phyloP scores from a whole-genome alignment of 2,329 filamentous ascomycete species.

The Samsoniella hepiali region DNA sequence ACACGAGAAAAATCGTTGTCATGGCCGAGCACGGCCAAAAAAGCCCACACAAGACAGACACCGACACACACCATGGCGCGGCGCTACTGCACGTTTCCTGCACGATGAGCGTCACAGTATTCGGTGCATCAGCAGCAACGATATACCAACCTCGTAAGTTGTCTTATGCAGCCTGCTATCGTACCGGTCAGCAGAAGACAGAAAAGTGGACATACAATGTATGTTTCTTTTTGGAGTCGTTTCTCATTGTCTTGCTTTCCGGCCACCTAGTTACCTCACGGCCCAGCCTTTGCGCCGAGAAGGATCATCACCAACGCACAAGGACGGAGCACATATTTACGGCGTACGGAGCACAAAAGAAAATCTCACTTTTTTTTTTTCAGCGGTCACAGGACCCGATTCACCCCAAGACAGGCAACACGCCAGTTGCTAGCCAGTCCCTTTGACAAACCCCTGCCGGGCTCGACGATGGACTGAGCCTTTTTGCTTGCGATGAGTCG shows the following conservation, averaged over 20 bases:
- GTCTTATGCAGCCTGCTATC: slow-evolving; percentile 8
- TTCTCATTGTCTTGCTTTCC: slow-evolving; percentile 2
- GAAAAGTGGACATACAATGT: slow-evolving; percentile 4
- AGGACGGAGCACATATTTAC: background rate
- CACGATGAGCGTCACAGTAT: background rate
- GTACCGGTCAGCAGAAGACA: slow-evolving; percentile 1
- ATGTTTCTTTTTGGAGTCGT: background rate
- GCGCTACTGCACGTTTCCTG: slow-evolving; percentile 12
- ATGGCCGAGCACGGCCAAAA: slow-evolving; percentile 2
- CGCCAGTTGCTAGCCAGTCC: background rate
- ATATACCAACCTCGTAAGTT: slow-evolving; percentile 12
- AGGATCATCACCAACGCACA: slow-evolving; percentile 15
- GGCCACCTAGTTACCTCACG: background rate
- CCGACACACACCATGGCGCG: background rate
- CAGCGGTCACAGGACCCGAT: background rate
- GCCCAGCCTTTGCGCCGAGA: background rate
- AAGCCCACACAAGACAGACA: background rate
- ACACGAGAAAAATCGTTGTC: slow-evolving; percentile 4
- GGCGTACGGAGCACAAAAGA: background rate
- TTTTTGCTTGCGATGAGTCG: background rate
- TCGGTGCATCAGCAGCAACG: background rate
- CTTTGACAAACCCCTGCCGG: background rate
- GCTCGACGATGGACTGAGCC: background rate
- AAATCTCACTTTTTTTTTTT: background rate
- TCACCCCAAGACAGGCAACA: background rate